Percentiles rank a stretch among this genome's conserved stretches.
Evolutionary conservation across 768 basidiomycete species (phyloP).

Genomic region (Kwoniella shandongensis): DNA sequence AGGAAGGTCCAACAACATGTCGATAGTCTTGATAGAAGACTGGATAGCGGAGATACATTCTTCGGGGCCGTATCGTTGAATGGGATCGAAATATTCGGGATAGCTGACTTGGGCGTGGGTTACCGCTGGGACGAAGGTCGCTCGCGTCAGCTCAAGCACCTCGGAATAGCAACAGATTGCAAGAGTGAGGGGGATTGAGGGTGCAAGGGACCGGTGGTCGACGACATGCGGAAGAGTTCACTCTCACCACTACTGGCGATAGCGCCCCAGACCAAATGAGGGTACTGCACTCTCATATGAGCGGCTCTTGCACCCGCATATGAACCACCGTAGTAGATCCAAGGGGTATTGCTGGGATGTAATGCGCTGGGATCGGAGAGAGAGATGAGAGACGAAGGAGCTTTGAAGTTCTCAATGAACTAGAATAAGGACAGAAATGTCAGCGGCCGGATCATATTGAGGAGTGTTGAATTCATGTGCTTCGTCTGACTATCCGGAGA

Average conservation of each 20-base stretch:
- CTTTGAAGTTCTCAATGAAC: slow-evolving; percentile 80
- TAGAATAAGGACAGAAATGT: slow-evolving; percentile 3
- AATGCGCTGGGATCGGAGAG: slow-evolving; percentile 59
- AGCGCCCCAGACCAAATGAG: slow-evolving; percentile 81
- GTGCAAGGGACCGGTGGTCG: too few relatives aligned
- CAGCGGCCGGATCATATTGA: slow-evolving; percentile 1
- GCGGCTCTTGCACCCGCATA: slow-evolving; percentile 93
- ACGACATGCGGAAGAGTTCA: too few relatives aligned
- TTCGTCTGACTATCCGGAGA: not conserved
- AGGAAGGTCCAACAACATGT: slow-evolving; percentile 34
- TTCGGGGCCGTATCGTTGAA: slow-evolving; percentile 67
- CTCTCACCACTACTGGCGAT: slow-evolving; percentile 76
- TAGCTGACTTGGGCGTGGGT: slow-evolving; percentile 78
- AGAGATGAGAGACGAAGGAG: slow-evolving; percentile 53
- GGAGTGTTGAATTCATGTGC: not conserved
- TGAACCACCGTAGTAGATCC: slow-evolving; percentile 79
- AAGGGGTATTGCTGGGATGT: slow-evolving; percentile 58
- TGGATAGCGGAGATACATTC: slow-evolving; percentile 41
- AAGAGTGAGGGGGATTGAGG: too few relatives aligned
- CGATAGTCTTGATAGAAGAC: slow-evolving; percentile 33
- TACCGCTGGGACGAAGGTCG: too few relatives aligned
- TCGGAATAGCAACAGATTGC: too few relatives aligned
- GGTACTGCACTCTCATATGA: slow-evolving; percentile 83
- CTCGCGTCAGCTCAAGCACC: too few relatives aligned
- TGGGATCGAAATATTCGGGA: slow-evolving; percentile 80